A percentile compares a stretch with the other conserved stretches of the same genome.
Conservation (phyloP, 441 rosid species). For the Populus hybrid region DNA sequence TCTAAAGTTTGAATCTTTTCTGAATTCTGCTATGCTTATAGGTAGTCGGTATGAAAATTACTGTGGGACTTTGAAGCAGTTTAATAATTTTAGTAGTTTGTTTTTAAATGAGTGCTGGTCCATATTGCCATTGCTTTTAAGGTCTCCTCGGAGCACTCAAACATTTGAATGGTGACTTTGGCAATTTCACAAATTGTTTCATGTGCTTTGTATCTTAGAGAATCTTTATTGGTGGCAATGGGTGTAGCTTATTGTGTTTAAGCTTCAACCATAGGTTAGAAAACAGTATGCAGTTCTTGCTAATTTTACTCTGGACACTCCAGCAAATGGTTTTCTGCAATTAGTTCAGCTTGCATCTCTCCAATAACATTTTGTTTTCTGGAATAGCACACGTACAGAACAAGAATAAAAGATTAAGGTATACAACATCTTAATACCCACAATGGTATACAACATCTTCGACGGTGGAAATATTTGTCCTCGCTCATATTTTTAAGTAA, state of each 20-base stretch:
- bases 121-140: neutral
- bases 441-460: no score
- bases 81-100: neutral
- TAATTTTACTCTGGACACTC: neutral
- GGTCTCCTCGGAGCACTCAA: neutral
- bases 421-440: neutral
- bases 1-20: neutral
- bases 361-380: neutral
- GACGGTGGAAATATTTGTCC: constrained; percentile 84
- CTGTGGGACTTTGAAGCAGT: neutral
- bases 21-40: neutral
- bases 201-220: neutral
- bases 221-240: neutral
- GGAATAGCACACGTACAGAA: neutral
- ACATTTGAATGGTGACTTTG: neutral
- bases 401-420: neutral
- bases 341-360: neutral
- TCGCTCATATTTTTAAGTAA: constrained; percentile 91
- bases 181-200: neutral
- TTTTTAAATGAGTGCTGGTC: neutral
- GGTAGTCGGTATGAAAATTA: neutral
- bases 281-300: neutral
- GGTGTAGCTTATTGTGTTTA: neutral
- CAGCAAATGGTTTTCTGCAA: neutral
- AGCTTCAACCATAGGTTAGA: neutral